Percentiles rank a stretch among this genome's conserved stretches.
phyloP scores from a whole-genome alignment of 2,329 filamentous ascomycete genomes.

The Davidsoniella eucalypti region DNA sequence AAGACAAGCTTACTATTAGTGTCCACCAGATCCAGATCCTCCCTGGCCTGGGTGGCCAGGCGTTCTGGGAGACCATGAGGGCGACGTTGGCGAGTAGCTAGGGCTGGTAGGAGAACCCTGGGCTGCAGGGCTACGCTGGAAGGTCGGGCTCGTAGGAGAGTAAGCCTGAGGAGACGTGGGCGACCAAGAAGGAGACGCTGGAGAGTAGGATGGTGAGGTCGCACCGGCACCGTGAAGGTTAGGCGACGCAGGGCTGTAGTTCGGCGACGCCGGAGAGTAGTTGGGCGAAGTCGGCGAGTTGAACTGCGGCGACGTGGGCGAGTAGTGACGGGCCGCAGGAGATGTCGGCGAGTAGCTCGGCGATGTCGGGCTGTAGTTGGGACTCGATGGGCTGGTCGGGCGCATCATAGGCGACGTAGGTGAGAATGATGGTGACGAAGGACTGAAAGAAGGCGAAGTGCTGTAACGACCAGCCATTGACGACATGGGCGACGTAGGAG shows the following conservation, averaged over 20 bases:
- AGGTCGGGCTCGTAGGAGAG: conserved; percentile 46
- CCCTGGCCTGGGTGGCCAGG: conserved; percentile 22
- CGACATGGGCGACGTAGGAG: conserved; percentile 58
- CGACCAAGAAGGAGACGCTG: conserved; percentile 61
- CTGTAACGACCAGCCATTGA: conserved; percentile 34
- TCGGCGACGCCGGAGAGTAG: conserved; percentile 55
- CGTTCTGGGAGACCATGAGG: conserved; percentile 29
- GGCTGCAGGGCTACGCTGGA: conserved; percentile 37
- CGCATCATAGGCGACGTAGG: conserved; percentile 44
- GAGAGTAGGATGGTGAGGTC: conserved; percentile 46
- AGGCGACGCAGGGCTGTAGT: conserved; percentile 54
- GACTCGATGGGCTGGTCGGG: conserved; percentile 37
- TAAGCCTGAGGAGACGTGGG: conserved; percentile 53
- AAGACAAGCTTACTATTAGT: conserved; percentile 20
- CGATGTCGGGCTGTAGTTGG: conserved; percentile 49
- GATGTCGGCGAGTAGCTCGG: conserved; percentile 49
- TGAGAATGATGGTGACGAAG: conserved; percentile 46
- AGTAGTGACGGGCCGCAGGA: conserved; percentile 41
- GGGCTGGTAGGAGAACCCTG: conserved; percentile 50
- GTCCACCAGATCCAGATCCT: conserved; percentile 20
- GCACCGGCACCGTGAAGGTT: conserved; percentile 29
- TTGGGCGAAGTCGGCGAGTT: conserved; percentile 59
- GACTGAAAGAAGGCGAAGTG: conserved; percentile 45
- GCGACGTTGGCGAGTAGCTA: conserved; percentile 52
- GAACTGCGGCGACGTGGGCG: conserved; percentile 59